A percentile compares a stretch with the other conserved stretches of the same genome.
Evolutionary conservation across 768 basidiomycete genomes (phyloP).

Genomic region (Rhodocollybia butyracea): DNA sequence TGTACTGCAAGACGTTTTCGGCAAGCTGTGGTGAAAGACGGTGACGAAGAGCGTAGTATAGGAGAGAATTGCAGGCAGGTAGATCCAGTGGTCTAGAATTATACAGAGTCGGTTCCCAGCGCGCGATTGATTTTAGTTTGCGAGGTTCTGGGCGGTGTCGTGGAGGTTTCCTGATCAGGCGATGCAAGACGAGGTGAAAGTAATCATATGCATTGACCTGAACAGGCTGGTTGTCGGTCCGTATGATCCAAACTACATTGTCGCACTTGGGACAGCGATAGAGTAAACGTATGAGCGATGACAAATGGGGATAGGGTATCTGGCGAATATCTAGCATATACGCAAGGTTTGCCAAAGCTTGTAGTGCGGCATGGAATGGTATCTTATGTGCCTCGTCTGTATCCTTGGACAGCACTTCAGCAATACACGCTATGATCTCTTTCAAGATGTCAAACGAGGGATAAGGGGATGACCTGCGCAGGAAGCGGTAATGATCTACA

Average conservation of each 20-base stretch:
- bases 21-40: constrained; percentile 49
- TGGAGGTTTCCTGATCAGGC: constrained; percentile 32
- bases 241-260: constrained; percentile 35
- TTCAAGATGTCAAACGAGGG: constrained; percentile 17
- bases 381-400: constrained; percentile 14
- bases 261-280: constrained; percentile 41
- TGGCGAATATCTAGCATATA: constrained; percentile 46
- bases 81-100: constrained; percentile 33
- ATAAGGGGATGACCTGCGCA: constrained; percentile 7
- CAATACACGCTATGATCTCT: constrained; percentile 30
- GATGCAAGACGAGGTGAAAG: constrained; percentile 43
- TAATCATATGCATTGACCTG: constrained; percentile 41
- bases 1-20: constrained; percentile 48
- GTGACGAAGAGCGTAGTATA: constrained; percentile 65
- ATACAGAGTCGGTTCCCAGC: constrained; percentile 14
- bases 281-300: constrained; percentile 43
- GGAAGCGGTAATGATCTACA: neutral
- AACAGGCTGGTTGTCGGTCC: constrained; percentile 19
- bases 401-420: constrained; percentile 26
- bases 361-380: constrained; percentile 37
- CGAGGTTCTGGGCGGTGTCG: constrained; percentile 13
- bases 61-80: constrained; percentile 54
- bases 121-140: neutral
- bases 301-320: constrained; percentile 42
- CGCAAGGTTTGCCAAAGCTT: constrained; percentile 61